These are phyloP conservation scores for Paraphoma sp. DNA, from an alignment of 2,329 filamentous ascomycete genomes.

Conservation along the genomic window DNA sequence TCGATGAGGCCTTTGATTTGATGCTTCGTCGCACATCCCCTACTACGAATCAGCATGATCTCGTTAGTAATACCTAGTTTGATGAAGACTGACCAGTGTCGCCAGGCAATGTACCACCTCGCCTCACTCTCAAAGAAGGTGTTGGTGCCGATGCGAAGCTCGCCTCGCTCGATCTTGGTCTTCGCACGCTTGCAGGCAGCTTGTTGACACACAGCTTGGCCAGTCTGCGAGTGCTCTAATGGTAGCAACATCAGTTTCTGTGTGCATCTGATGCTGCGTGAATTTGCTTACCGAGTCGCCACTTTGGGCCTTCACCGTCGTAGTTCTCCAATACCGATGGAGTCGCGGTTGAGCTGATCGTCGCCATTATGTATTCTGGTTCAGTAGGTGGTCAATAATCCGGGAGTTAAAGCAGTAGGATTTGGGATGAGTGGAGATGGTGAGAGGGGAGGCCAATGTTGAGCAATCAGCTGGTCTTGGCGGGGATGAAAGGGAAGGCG, in stretches of 20 bases:
- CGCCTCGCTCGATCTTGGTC: slow-evolving; percentile 71
- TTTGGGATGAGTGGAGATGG: not conserved
- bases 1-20: slow-evolving; percentile 70
- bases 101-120: slow-evolving; percentile 69
- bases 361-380: not conserved
- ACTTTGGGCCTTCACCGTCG: slow-evolving; percentile 16
- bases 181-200: slow-evolving; percentile 71
- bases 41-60: slow-evolving; percentile 41
- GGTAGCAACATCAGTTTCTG: not conserved
- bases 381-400: too few relatives aligned
- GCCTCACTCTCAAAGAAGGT: slow-evolving; percentile 68
- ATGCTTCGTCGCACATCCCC: slow-evolving; percentile 85
- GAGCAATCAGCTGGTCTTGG: not conserved
- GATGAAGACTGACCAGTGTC: slow-evolving; percentile 74
- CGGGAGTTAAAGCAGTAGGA: too few relatives aligned
- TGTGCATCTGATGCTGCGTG: not conserved
- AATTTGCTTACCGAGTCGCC: slow-evolving; percentile 15
- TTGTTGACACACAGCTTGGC: slow-evolving; percentile 63
- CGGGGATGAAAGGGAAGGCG: not conserved
- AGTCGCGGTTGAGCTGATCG: not conserved
- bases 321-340: not conserved
- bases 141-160: slow-evolving; percentile 72
- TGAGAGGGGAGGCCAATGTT: not conserved
- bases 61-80: not conserved
- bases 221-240: slow-evolving; percentile 15